Conservation (phyloP, 139 green algal species). For the Limnomonas spitsbergensis region DNA sequence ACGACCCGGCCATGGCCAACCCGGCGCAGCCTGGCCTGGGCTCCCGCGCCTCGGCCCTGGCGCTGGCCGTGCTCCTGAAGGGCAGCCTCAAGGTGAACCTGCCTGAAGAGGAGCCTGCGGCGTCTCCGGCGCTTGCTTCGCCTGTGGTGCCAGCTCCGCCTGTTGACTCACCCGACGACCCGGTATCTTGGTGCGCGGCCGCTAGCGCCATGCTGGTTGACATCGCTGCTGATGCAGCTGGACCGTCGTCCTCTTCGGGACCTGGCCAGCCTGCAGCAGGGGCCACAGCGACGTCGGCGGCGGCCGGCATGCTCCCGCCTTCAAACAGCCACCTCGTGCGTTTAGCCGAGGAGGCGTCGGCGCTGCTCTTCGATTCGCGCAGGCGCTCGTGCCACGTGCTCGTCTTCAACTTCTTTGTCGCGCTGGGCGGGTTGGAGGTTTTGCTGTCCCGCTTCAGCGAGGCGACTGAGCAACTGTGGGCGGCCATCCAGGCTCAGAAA, state of each 20-base stretch:
- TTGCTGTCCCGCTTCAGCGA: conserved; percentile 26
- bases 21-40: conserved; percentile 24
- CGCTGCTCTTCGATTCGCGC: conserved; percentile 77
- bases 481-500: background rate
- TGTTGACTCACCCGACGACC: background rate
- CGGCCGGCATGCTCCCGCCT: no score
- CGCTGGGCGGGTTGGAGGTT: conserved; percentile 29
- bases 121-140: background rate
- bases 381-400: conserved; percentile 77
- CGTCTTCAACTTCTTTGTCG: conserved; percentile 75
- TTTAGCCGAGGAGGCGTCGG: conserved; percentile 62
- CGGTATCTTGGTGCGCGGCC: no score
- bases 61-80: conserved; percentile 67
- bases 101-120: background rate
- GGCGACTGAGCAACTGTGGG: conserved; percentile 13
- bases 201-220: no score
- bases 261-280: no score
- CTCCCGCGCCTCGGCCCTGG: conserved; percentile 58
- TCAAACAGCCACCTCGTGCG: conserved; percentile 19
- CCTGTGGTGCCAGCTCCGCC: background rate
- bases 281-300: no score
- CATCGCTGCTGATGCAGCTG: no score
- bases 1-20: conserved; percentile 36
- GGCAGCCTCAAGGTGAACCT: conserved; percentile 17
- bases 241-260: no score